Evolutionary conservation across 176 grass and related monocot species (phyloP).

Genomic region (Hyparrhenia diplandra): DNA sequence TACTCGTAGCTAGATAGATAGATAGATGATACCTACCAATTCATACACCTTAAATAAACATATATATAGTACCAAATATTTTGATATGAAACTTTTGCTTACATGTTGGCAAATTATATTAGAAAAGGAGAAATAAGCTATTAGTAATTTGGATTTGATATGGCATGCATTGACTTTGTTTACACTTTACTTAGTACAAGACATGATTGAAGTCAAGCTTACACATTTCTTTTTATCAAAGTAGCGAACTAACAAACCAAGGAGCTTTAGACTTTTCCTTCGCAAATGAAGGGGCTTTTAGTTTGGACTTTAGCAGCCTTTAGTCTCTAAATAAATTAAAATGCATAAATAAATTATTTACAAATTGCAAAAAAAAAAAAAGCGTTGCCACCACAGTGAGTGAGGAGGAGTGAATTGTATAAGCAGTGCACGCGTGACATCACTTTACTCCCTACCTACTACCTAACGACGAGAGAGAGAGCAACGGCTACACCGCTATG

Average conservation of each 20-base stretch:
- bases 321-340: not conserved
- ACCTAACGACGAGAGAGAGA: not conserved
- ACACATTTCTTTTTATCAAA: not conserved
- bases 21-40: no score
- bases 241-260: not conserved
- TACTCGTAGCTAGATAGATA: no score
- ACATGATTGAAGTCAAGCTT: not conserved
- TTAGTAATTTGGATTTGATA: not conserved
- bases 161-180: not conserved
- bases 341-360: not conserved
- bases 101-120: not conserved
- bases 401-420: no score
- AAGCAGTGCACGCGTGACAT: slow-evolving; percentile 1
- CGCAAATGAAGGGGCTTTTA: not conserved
- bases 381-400: no score
- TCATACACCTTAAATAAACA: not conserved
- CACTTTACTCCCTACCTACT: not conserved
- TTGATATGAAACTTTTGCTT: not conserved
- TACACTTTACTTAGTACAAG: not conserved
- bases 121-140: not conserved
- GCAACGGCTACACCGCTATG: not conserved
- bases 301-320: not conserved
- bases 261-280: not conserved
- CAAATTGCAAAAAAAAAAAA: not conserved
- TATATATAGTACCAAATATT: not conserved